A percentile compares a stretch with the other conserved stretches of the same genome.
These are phyloP conservation scores for Diaporthe batatas DNA, from an alignment of 2,329 filamentous ascomycete genomes.

Conservation along the genomic window DNA sequence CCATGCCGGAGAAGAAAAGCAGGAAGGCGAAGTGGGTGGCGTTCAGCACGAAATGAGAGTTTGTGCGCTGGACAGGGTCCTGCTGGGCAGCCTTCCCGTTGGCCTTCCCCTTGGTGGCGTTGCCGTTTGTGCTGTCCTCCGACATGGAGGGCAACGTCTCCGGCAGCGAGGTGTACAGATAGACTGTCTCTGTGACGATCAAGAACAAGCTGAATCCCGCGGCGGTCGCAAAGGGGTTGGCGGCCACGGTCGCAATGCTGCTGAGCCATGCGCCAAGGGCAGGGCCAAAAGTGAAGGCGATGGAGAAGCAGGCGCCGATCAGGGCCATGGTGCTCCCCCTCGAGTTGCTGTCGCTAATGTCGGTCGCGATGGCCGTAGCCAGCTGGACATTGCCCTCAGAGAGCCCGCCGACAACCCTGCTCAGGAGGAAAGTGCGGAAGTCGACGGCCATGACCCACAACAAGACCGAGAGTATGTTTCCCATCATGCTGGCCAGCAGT, in stretches of 20 bases:
- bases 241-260: slow-evolving; percentile 80
- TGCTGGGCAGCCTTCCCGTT: slow-evolving; percentile 46
- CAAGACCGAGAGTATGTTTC: slow-evolving; percentile 92
- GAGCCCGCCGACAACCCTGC: slow-evolving; percentile 89
- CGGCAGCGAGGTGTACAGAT: slow-evolving; percentile 86
- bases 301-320: slow-evolving; percentile 95
- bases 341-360: slow-evolving; percentile 88
- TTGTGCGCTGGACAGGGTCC: slow-evolving; percentile 71
- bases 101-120: slow-evolving; percentile 44
- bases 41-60: slow-evolving; percentile 87
- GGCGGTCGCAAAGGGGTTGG: slow-evolving; percentile 94
- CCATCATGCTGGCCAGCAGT: slow-evolving; percentile 89
- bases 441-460: slow-evolving; percentile 95
- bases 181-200: slow-evolving; percentile 88
- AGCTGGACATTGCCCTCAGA: slow-evolving; percentile 98
- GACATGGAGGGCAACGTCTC: slow-evolving; percentile 82
- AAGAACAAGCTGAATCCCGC: slow-evolving; percentile 88
- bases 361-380: slow-evolving; percentile 94
- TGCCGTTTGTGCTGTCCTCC: slow-evolving; percentile 45
- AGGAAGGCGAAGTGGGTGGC: slow-evolving; percentile 90
- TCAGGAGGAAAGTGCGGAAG: slow-evolving; percentile 96
- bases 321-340: slow-evolving; percentile 95
- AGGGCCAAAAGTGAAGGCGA: slow-evolving; percentile 97
- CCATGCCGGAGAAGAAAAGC: slow-evolving; percentile 95
- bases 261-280: slow-evolving; percentile 90